Evolutionary conservation across 305 asterid genomes (phyloP).

Genomic region (Solanum hybrid): DNA sequence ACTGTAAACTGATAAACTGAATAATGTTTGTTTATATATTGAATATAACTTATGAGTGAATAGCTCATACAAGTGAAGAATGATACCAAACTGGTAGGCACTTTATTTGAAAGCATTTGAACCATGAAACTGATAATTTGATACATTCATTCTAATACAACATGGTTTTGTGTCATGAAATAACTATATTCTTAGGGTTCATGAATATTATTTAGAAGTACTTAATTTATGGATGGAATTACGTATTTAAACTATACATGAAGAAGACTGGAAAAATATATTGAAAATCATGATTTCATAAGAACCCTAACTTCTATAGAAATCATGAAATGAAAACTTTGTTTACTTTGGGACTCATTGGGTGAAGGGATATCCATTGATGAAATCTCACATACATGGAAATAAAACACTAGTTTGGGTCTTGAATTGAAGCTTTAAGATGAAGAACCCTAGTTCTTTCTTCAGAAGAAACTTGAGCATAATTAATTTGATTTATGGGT

Average conservation of each 20-base stretch:
- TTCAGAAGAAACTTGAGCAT: background rate
- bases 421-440: background rate
- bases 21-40: background rate
- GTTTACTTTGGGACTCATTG: background rate
- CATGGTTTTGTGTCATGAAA: background rate
- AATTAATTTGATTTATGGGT: background rate
- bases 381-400: background rate
- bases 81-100: background rate
- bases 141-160: background rate
- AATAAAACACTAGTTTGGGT: background rate
- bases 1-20: too few relatives aligned
- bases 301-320: background rate
- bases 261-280: background rate
- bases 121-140: background rate
- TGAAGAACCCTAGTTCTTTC: background rate
- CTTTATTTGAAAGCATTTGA: too few relatives aligned
- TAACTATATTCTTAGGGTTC: background rate
- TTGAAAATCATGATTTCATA: background rate
- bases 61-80: background rate
- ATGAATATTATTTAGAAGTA: background rate
- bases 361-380: background rate
- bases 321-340: background rate
- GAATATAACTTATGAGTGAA: background rate
- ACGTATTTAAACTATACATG: background rate
- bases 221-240: background rate